Base-by-base conservation (phyloP, 306 rosid species). In the Ochetophila trinervis region DNA sequence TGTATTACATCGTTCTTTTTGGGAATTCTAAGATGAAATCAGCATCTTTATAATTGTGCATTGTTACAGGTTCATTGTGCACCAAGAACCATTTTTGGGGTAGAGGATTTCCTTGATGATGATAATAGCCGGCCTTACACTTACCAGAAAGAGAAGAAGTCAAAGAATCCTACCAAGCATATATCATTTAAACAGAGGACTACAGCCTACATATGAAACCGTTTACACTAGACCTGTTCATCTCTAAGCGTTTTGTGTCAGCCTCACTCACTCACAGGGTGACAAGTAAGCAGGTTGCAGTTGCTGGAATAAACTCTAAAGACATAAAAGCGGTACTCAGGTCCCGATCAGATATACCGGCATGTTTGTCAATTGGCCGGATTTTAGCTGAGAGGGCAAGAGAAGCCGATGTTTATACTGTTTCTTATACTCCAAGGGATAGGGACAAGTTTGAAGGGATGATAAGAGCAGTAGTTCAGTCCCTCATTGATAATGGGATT, bases 251-350 rank as follows among this genome's bases (percentile, higher is more conserved):
- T 8, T 93, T 93, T 42, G 96, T 93, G 57, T 84, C 96, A 16
- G 98, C 98, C 63, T 87, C 97, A 12, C 79, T 93, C 34, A 93
- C 98, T 23, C 98, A 93, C 71, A 76, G 98, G 81, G 88, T 86
- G 63, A 89, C 97, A 35, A 77, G 93, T 75, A 89, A 84, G 72
- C 98, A 89, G 79, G 98, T 93, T 77, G 95, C 95, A 47, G 96
- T 90, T 71, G 96, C 98, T 1, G 98, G 98, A 23, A 93, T 96
- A 50, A 93, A 93, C 87, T 92, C 98, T 47, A 93, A 93, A 69
- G 97, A 93, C 80, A 87, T 93, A 22, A 93, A 93, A 79, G 95
- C 95, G 27, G 90, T 69, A n/a, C 95, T 93, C 57, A 66, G 50
- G 75, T 93, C 97, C 18, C 89, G 98, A 7, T 89, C 91, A 0